Percentiles rank a stretch among this genome's conserved stretches.
These are phyloP conservation scores for Ascomycota sp. DNA, from an alignment of 2,329 filamentous ascomycete species.

Conservation along the genomic window DNA sequence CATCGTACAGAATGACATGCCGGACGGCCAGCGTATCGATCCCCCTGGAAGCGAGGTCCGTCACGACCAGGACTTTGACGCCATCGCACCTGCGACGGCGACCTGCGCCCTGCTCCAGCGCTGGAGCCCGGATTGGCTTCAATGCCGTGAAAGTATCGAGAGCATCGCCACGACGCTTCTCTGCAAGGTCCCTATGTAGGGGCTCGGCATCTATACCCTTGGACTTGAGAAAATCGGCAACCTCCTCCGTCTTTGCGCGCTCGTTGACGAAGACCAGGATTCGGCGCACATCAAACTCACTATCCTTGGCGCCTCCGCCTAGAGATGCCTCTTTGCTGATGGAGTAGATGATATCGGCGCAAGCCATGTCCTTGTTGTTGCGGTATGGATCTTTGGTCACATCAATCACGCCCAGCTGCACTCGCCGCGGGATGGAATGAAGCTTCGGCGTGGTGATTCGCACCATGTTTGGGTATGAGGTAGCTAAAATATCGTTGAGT, in stretches of 20 bases:
- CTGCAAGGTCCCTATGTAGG: slow-evolving; percentile 62
- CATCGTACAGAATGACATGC: slow-evolving; percentile 84
- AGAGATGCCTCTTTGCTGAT: slow-evolving; percentile 55
- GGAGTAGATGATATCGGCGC: slow-evolving; percentile 82
- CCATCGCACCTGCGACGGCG: slow-evolving; percentile 26
- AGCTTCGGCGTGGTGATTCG: slow-evolving; percentile 87
- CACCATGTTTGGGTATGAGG: slow-evolving; percentile 59
- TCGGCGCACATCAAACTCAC: slow-evolving; percentile 47
- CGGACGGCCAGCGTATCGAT: slow-evolving; percentile 84
- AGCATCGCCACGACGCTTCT: slow-evolving; percentile 55
- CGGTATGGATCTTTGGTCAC: slow-evolving; percentile 80
- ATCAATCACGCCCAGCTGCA: slow-evolving; percentile 83
- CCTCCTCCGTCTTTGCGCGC: slow-evolving; percentile 63
- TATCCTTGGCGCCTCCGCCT: slow-evolving; percentile 32
- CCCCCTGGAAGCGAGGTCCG: slow-evolving; percentile 74
- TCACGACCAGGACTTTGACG: slow-evolving; percentile 81
- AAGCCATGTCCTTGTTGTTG: slow-evolving; percentile 80
- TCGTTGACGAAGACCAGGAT: slow-evolving; percentile 95
- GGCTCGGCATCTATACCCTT: slow-evolving; percentile 81
- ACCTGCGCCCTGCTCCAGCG: slow-evolving; percentile 6
- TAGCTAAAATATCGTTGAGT: slow-evolving; percentile 64
- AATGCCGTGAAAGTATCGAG: slow-evolving; percentile 48
- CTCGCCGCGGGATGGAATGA: slow-evolving; percentile 81
- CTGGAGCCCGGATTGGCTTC: slow-evolving; percentile 16
- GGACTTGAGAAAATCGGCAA: slow-evolving; percentile 53